Evolutionary conservation across 176 grass and related monocot species (phyloP), one percentile per base, ranked within the genome.

Genomic region (Eleusine coracana): DNA sequence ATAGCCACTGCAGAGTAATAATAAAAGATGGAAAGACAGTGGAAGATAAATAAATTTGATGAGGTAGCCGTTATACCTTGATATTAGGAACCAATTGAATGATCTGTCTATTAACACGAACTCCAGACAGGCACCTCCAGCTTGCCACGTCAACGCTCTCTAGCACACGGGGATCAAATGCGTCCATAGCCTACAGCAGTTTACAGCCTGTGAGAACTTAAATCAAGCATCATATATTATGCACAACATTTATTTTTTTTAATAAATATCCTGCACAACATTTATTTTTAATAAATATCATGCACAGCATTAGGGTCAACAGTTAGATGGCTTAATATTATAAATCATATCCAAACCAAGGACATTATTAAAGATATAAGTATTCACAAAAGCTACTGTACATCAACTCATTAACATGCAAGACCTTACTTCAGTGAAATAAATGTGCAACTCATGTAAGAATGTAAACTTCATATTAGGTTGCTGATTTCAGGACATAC

Each of bases 41-140:
- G 11, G 4, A n/a, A 51, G 67, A 10, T 48, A 49, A 66, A 73
- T 77, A 78, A 80, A 84, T 13, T 73, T 25, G 79, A 4, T 70
- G 61, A 65, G 73, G 3, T 11, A 49, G 58, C 38, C 78, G n/a
- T 56, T 62, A 13, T 37, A 94, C 92, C 92, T 94, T 91, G 68
- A 94, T 84, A 82, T 94, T 89, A 80, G 92, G 92, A 56, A 94
- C 89, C 64, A 91, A 74, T 54, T 87, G 89, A 77, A 84, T 68
- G 71, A 91, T 94, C 83, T 88, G 71, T 60, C 77, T 86, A 83
- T 94, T 94, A 68, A 80, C 92, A 84, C 83, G 86, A 41, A 94
- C 89, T 87, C 92, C 92, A 46, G 92, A 94, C 41, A 94, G 77
- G 71, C 83, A 89, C 84, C 89, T 94, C 92, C 89, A 94, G 64